Percentiles rank a stretch among this genome's conserved stretches.
Evolutionary conservation across 202 grass and related monocot species (phyloP).

Genomic region (Bolboschoenoplectus hybrid): DNA sequence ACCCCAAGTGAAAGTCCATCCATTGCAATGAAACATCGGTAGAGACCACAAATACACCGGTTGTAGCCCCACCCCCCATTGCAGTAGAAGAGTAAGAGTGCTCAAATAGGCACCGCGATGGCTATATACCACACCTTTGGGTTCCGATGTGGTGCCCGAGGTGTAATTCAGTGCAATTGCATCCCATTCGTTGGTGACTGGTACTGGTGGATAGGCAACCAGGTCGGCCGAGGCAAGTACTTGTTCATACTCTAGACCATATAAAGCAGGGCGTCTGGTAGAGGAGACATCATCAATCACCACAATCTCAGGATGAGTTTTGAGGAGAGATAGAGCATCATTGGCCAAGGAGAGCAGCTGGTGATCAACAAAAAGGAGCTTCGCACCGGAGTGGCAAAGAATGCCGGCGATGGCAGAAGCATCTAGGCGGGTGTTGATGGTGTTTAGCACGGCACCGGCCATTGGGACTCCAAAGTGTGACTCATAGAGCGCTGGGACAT

Average conservation of each 20-base stretch:
- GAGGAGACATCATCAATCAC: slow-evolving; percentile 47
- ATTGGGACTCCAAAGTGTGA: slow-evolving; percentile 80
- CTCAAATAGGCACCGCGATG: slow-evolving; percentile 68
- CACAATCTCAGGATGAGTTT: slow-evolving; percentile 40
- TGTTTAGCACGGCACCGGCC: slow-evolving; percentile 70
- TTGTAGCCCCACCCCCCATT: slow-evolving; percentile 59
- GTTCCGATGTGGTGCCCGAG: slow-evolving; percentile 68
- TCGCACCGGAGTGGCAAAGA: slow-evolving; percentile 48
- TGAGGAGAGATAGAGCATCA: slow-evolving; percentile 35
- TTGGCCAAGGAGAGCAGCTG: slow-evolving; percentile 47
- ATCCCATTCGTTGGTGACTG: slow-evolving; percentile 63
- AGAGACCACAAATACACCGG: slow-evolving; percentile 75
- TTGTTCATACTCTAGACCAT: slow-evolving; percentile 54
- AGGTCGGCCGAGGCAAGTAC: slow-evolving; percentile 46
- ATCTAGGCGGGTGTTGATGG: slow-evolving; percentile 69
- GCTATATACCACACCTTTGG: slow-evolving; percentile 77
- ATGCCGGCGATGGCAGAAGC: slow-evolving; percentile 49
- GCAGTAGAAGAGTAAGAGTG: slow-evolving; percentile 56
- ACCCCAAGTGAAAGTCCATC: slow-evolving; percentile 81
- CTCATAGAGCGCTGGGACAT: slow-evolving; percentile 65
- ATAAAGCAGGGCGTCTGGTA: neutral
- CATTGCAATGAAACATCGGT: slow-evolving; percentile 84
- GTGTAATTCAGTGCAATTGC: slow-evolving; percentile 72
- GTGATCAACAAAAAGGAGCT: slow-evolving; percentile 63
- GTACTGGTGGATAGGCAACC: slow-evolving; percentile 33